A percentile compares a stretch with the other conserved stretches of the same genome.
Conservation (phyloP, 495 filamentous ascomycete species). For the Zalerion maritima region DNA sequence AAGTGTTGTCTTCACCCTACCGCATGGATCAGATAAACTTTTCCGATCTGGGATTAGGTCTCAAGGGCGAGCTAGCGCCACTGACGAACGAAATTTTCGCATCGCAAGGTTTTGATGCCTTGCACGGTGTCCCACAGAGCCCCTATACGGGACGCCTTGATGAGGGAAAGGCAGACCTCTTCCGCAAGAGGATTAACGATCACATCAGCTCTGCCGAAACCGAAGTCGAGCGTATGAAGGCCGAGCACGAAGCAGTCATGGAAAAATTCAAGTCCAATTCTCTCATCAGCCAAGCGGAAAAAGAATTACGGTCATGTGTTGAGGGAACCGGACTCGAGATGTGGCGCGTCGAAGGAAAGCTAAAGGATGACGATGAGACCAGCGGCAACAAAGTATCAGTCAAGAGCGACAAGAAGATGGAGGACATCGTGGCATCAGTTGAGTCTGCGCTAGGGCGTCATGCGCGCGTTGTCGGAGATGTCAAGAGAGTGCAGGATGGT, state of each 20-base stretch:
- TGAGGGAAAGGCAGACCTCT: slow-evolving; percentile 54
- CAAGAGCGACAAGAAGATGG: slow-evolving; percentile 37
- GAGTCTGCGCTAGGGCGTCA: slow-evolving; percentile 40
- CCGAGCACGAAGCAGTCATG: slow-evolving; percentile 58
- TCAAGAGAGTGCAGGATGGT: slow-evolving; percentile 51
- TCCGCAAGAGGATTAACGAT: slow-evolving; percentile 55
- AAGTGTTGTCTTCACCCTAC: slow-evolving; percentile 82
- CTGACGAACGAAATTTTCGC: slow-evolving; percentile 67
- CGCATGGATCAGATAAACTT: slow-evolving; percentile 70
- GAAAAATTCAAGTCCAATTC: slow-evolving; percentile 55
- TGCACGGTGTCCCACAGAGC: slow-evolving; percentile 28
- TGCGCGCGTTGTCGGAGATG: slow-evolving; percentile 42
- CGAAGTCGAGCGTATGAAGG: slow-evolving; percentile 73
- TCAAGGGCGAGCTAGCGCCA: slow-evolving; percentile 67
- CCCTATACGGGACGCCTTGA: slow-evolving; percentile 47
- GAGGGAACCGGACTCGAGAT: slow-evolving; percentile 42
- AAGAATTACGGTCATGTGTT: slow-evolving; percentile 40
- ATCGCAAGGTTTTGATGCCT: slow-evolving; percentile 43
- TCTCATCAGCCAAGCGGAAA: slow-evolving; percentile 48
- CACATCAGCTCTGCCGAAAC: slow-evolving; percentile 50
- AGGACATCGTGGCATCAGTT: slow-evolving; percentile 44
- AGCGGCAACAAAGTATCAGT: slow-evolving; percentile 23
- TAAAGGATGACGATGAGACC: slow-evolving; percentile 39
- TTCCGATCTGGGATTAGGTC: slow-evolving; percentile 71
- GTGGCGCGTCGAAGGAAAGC: slow-evolving; percentile 48